Percentiles rank a stretch among this genome's conserved stretches.
These are phyloP conservation scores for Aspergillus fructus DNA, from an alignment of 2,329 filamentous ascomycete species.

Conservation along the genomic window DNA sequence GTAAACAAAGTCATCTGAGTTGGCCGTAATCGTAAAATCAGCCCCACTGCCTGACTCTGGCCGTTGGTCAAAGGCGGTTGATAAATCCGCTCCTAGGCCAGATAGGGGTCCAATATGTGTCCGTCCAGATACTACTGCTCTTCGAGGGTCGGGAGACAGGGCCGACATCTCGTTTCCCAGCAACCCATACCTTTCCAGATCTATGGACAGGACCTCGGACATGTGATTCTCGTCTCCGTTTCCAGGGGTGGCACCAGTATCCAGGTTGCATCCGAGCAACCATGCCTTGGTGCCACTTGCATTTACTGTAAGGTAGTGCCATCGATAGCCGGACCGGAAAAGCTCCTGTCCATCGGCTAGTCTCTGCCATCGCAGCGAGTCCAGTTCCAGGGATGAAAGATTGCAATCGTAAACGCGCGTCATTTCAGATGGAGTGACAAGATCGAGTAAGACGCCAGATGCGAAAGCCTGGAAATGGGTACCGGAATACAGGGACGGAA, in stretches of 20 bases:
- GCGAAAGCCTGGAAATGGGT: constrained; percentile 96
- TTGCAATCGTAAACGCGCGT: constrained; percentile 86
- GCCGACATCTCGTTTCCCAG: constrained; percentile 72
- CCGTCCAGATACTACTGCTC: constrained; percentile 54
- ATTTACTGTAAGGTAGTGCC: constrained; percentile 98
- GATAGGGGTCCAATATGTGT: constrained; percentile 52
- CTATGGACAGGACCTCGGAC: constrained; percentile 90
- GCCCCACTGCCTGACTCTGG: constrained; percentile 82
- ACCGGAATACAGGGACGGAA: constrained; percentile 84
- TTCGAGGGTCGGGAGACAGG: constrained; percentile 51
- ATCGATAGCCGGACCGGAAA: constrained; percentile 86
- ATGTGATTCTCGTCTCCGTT: constrained; percentile 84
- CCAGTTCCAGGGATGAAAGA: constrained; percentile 82
- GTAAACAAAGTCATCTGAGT: constrained; percentile 62
- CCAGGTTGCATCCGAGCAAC: constrained; percentile 88
- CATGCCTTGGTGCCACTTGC: constrained; percentile 94
- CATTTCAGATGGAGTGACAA: constrained; percentile 87
- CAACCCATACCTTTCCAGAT: constrained; percentile 86
- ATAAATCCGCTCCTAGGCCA: constrained; percentile 80
- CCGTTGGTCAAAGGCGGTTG: constrained; percentile 80
- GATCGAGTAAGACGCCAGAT: constrained; percentile 87
- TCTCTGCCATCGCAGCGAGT: constrained; percentile 88
- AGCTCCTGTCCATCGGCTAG: constrained; percentile 92
- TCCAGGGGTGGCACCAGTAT: constrained; percentile 65
- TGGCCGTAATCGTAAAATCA: constrained; percentile 88